These are phyloP conservation scores for Biscutella laevigata DNA, from an alignment of 441 rosid species.

Conservation along the genomic window DNA sequence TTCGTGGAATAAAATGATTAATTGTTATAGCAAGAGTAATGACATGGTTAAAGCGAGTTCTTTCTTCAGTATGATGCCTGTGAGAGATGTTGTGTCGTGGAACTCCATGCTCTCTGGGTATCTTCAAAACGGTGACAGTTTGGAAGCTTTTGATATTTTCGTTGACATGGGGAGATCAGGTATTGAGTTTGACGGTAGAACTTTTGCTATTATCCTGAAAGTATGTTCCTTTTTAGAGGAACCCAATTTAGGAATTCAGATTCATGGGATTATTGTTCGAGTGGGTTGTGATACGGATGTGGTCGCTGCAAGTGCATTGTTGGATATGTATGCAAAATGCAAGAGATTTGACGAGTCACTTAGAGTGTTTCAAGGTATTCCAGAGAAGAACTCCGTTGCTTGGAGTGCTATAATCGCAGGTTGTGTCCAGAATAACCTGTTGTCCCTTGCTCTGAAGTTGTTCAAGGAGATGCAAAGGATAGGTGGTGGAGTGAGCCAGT, in stretches of 20 bases:
- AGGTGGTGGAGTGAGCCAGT: conserved; percentile 55
- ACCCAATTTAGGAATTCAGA: conserved; percentile 41
- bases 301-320: conserved; percentile 65
- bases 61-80: conserved; percentile 45
- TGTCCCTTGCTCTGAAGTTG: conserved; percentile 41
- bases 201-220: conserved; percentile 53
- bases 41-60: conserved; percentile 40
- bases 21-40: conserved; percentile 41
- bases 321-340: conserved; percentile 86
- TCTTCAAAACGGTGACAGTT: conserved; percentile 40
- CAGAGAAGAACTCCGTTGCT: conserved; percentile 60
- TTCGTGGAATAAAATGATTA: conserved; percentile 64
- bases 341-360: conserved; percentile 47
- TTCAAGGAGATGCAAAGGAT: conserved; percentile 63
- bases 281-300: conserved; percentile 55
- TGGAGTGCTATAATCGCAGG: conserved; percentile 89
- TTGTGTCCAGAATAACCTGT: conserved; percentile 54
- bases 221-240: conserved; percentile 46
- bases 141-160: conserved; percentile 39
- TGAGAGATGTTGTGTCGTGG: conserved; percentile 76
- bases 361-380: conserved; percentile 44
- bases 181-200: conserved; percentile 39
- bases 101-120: conserved; percentile 78
- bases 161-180: conserved; percentile 46
- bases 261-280: conserved; percentile 50